phyloP scores from a whole-genome alignment of 768 basidiomycete species.

The Boletus rex-veris region DNA sequence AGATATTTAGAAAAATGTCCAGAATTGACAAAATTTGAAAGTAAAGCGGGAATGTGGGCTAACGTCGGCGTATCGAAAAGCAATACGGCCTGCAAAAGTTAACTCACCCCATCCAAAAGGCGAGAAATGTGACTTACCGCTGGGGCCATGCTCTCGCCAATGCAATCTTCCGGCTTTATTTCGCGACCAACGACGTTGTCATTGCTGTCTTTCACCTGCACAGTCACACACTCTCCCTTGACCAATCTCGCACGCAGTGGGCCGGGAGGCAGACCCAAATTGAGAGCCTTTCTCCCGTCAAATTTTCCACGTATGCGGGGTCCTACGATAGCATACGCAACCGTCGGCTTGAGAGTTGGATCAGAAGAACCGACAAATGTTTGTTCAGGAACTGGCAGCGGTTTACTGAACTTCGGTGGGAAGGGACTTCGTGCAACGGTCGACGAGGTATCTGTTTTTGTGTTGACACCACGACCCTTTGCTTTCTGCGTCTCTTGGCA shows the following conservation, averaged over 20 bases:
- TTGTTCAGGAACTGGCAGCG: constrained; percentile 24
- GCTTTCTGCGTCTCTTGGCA: constrained; percentile 11
- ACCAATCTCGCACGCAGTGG: constrained; percentile 57
- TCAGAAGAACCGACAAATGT: constrained; percentile 13
- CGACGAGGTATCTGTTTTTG: constrained; percentile 1
- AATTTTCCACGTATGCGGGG: constrained; percentile 67
- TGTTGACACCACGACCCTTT: constrained; percentile 1
- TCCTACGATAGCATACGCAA: constrained; percentile 52
- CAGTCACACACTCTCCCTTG: constrained; percentile 59
- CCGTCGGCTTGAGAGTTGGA: constrained; percentile 31
- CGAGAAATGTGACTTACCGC: constrained; percentile 33
- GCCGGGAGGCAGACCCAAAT: constrained; percentile 60
- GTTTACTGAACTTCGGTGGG: constrained; percentile 13
- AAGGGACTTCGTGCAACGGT: constrained; percentile 10
- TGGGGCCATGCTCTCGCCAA: constrained; percentile 51
- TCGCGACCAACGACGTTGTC: constrained; percentile 43
- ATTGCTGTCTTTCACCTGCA: constrained; percentile 46
- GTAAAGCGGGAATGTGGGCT: constrained; percentile 50
- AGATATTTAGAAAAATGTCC: constrained; percentile 49
- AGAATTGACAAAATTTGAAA: constrained; percentile 44
- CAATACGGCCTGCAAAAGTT: constrained; percentile 47
- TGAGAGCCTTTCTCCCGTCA: constrained; percentile 57
- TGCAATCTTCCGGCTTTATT: constrained; percentile 57
- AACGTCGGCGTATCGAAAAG: constrained; percentile 70
- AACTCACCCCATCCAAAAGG: neutral